These are phyloP conservation scores for Lepidium sativum DNA, from an alignment of 345 rosid genomes.

Conservation along the genomic window DNA sequence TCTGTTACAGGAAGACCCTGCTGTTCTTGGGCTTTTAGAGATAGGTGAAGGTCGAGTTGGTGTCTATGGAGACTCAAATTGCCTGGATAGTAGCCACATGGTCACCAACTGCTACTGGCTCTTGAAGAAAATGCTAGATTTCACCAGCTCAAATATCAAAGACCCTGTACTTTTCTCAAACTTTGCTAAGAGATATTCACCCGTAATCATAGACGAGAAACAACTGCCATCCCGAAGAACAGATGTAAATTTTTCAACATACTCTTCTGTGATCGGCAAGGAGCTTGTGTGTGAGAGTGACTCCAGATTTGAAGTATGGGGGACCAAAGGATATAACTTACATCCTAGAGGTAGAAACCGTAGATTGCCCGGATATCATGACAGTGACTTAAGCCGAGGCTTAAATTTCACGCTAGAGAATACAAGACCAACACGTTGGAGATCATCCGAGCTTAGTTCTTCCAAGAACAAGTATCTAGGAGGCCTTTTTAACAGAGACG, in stretches of 20 bases:
- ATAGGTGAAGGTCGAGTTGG: constrained; percentile 74
- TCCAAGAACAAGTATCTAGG: constrained; percentile 51
- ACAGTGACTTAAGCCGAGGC: constrained; percentile 49
- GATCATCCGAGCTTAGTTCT: constrained; percentile 25
- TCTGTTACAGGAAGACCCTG: constrained; percentile 62
- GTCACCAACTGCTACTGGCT: constrained; percentile 97
- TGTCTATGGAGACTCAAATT: constrained; percentile 94
- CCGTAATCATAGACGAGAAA: constrained; percentile 50
- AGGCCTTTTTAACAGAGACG: constrained; percentile 49
- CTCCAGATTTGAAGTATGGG: constrained; percentile 94
- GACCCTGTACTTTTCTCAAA: constrained; percentile 71
- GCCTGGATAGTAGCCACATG: constrained; percentile 97
- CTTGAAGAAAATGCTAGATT: constrained; percentile 73
- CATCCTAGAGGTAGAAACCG: constrained; percentile 65
- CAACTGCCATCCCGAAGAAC: constrained; percentile 81
- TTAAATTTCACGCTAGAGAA: constrained; percentile 41
- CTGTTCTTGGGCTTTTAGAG: constrained; percentile 80
- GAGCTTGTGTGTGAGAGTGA: constrained; percentile 68
- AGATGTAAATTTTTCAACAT: constrained; percentile 73
- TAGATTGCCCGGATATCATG: constrained; percentile 59
- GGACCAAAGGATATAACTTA: constrained; percentile 72
- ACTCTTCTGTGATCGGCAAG: constrained; percentile 73
- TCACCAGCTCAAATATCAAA: constrained; percentile 54
- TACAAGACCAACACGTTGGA: constrained; percentile 33
- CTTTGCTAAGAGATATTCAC: constrained; percentile 42